Evolutionary conservation across 805 yeast species (phyloP), one percentile per base, ranked within the genome.

Genomic region (Tetrapisispora phaffii): DNA sequence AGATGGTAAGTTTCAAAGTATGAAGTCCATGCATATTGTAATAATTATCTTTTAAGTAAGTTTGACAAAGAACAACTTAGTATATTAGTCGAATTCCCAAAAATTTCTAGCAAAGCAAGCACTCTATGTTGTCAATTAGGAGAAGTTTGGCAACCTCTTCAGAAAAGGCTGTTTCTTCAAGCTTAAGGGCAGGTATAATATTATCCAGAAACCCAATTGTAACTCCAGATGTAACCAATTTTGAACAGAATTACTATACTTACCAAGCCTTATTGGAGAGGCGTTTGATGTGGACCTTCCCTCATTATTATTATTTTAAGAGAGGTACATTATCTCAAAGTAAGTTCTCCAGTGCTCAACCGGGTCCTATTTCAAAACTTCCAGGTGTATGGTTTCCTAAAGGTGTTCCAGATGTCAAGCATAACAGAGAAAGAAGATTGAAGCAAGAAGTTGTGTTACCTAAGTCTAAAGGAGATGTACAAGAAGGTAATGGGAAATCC

Each of bases 201-300:
- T 71, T 90, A 38, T 79, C 93, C 35, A 75, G 99, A 66, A 74
- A 72, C 34, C 98, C 98, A 24, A 72, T 93, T 32, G 77, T 93
- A 39, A 85, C 96, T 2, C 82, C 85, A 10, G 90, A 85, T 48
- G 68, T 80, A 44, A 71, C 82, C 9, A 76, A 71, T 46, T 82
- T 90, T 54, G 96, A 87, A 55, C 58, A 70, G 48, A 79, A 79
- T 42, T 93, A 82, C 65, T 85, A 83, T 61, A 70, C 78, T 44
- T 93, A 93, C 63, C 95, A 89, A 65, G 76, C 79, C 42, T 95
- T 85, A 62, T 72, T 93, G 45, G 89, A 88, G 71, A 80, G 80
- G 59, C 76, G 97, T 56, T 72, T 93, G 53, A 88, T 89, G 95
- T 88, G 96, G 96, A 88, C 97, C 0, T 93, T 93, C 65, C 97